These are phyloP conservation scores for Clavispora phyllophila DNA, from an alignment of 805 yeast species.

Conservation along the genomic window DNA sequence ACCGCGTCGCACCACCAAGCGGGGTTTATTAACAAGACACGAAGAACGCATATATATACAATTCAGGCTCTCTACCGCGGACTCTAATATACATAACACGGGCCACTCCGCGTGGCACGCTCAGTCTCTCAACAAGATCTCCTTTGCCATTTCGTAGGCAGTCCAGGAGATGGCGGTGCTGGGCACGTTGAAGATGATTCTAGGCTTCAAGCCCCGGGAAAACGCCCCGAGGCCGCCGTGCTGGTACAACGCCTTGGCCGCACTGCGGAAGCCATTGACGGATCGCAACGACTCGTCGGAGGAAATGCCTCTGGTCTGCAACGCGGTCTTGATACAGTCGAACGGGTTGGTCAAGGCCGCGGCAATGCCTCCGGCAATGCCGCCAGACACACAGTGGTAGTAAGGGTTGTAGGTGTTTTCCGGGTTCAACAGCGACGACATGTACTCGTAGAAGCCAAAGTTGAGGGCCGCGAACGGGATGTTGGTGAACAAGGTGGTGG, in stretches of 20 bases:
- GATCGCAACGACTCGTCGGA: slow-evolving; percentile 43
- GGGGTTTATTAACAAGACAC: neutral
- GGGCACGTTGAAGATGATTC: slow-evolving; percentile 90
- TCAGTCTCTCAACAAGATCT: slow-evolving; percentile 40
- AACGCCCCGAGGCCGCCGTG: slow-evolving; percentile 65
- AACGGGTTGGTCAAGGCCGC: slow-evolving; percentile 94
- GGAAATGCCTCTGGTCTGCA: slow-evolving; percentile 73
- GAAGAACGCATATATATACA: slow-evolving; percentile 3
- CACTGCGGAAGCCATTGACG: slow-evolving; percentile 64
- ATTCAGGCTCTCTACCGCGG: neutral
- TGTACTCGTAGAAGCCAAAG: slow-evolving; percentile 85
- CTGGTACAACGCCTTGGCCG: slow-evolving; percentile 61
- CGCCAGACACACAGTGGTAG: slow-evolving; percentile 88
- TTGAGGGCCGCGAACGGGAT: slow-evolving; percentile 94
- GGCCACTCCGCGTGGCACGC: neutral
- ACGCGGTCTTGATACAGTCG: slow-evolving; percentile 86
- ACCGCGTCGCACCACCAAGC: too few species aligned
- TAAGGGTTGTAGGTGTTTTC: slow-evolving; percentile 76
- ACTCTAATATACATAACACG: slow-evolving; percentile 1
- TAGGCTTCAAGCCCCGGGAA: slow-evolving; percentile 79
- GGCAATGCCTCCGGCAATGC: slow-evolving; percentile 89
- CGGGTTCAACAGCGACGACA: slow-evolving; percentile 78
- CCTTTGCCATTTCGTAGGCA: slow-evolving; percentile 94
- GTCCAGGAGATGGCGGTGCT: slow-evolving; percentile 98
- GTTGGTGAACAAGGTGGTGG: slow-evolving; percentile 86